Evolutionary conservation across 192 early-diverging fungal genomes (phyloP).

Genomic region (Backusella sp.): DNA sequence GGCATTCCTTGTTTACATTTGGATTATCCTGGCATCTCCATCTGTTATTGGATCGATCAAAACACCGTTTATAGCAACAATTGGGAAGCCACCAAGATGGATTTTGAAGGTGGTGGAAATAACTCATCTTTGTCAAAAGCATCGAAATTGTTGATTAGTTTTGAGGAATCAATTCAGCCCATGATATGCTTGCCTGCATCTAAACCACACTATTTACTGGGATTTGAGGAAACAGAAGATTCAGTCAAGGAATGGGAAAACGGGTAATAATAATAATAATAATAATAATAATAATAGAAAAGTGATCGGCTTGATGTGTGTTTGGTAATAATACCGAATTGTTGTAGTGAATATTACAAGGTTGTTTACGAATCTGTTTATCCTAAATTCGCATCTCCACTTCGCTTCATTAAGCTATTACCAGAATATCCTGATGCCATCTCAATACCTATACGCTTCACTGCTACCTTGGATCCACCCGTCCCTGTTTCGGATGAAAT

Average conservation of each 20-base stretch:
- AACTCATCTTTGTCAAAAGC: neutral
- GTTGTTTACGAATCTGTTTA: conserved; percentile 20
- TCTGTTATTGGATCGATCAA: conserved; percentile 30
- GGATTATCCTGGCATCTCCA: conserved; percentile 28
- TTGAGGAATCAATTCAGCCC: conserved; percentile 19
- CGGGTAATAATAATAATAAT: conserved; percentile 14
- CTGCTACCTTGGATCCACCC: conserved; percentile 24
- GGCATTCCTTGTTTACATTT: conserved; percentile 32
- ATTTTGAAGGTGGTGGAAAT: conserved; percentile 10
- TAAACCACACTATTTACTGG: conserved; percentile 21
- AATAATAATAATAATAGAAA: neutral
- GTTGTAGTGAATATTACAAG: conserved; percentile 21
- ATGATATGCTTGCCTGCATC: conserved; percentile 15
- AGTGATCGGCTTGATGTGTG: too few species aligned
- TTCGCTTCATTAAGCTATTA: conserved; percentile 24
- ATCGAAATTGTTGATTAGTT: conserved; percentile 18
- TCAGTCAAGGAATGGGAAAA: conserved; percentile 14
- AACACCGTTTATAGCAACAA: neutral
- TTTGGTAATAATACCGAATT: neutral
- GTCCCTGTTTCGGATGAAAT: conserved; percentile 27
- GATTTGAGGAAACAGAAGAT: conserved; percentile 31
- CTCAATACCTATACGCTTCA: conserved; percentile 29
- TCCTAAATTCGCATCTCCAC: conserved; percentile 10
- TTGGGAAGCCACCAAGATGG: conserved; percentile 16
- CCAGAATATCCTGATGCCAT: conserved; percentile 10